Evolutionary conservation across 2,329 filamentous ascomycete species (phyloP).

Genomic region (Metarhizium guizhouense): DNA sequence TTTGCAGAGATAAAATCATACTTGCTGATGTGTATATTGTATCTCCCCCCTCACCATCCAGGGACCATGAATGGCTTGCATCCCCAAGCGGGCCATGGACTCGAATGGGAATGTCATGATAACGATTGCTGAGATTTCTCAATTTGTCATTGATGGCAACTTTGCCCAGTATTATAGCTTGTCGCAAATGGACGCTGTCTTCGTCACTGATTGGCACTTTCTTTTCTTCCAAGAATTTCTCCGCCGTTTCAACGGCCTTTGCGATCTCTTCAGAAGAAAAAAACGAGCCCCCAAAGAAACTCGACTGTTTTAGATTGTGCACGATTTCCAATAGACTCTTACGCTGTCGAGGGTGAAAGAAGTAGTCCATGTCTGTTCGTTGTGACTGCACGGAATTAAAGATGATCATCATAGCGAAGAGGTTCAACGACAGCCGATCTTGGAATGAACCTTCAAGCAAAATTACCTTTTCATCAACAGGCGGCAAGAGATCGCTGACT

Average conservation of each 20-base stretch:
- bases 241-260: slow-evolving; percentile 56
- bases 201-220: slow-evolving; percentile 47
- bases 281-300: slow-evolving; percentile 77
- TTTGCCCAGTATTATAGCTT: slow-evolving; percentile 59
- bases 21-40: slow-evolving; percentile 38
- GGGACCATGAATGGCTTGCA: slow-evolving; percentile 56
- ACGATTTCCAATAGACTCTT: slow-evolving; percentile 61
- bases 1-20: slow-evolving; percentile 44
- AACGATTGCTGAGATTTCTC: slow-evolving; percentile 57
- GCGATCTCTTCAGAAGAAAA: slow-evolving; percentile 55
- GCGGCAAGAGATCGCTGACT: slow-evolving; percentile 60
- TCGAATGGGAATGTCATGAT: slow-evolving; percentile 72
- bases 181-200: slow-evolving; percentile 51
- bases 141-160: slow-evolving; percentile 49
- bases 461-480: slow-evolving; percentile 61
- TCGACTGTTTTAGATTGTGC: slow-evolving; percentile 70
- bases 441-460: slow-evolving; percentile 74
- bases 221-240: slow-evolving; percentile 56
- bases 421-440: slow-evolving; percentile 72
- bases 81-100: slow-evolving; percentile 57
- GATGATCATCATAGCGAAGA: slow-evolving; percentile 76
- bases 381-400: slow-evolving; percentile 87
- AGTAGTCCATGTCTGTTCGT: slow-evolving; percentile 73
- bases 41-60: slow-evolving; percentile 45
- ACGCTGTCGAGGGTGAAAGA: slow-evolving; percentile 71